A percentile compares a stretch with the other conserved stretches of the same genome.
These are phyloP conservation scores for Paramecium octaurelia DNA, from an alignment of 73 alveolate genomes.

Conservation along the genomic window DNA sequence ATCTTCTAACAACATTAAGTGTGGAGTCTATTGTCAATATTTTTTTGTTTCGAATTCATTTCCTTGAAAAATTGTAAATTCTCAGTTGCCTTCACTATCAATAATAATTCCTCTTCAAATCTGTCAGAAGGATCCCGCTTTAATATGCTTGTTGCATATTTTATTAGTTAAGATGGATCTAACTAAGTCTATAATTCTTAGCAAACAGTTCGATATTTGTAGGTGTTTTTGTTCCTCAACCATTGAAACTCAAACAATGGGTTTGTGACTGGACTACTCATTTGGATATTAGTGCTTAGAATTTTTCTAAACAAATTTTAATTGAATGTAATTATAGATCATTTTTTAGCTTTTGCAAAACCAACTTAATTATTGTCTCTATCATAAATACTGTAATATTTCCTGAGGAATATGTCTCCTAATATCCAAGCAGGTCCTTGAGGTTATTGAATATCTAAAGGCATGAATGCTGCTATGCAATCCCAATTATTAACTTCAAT, in stretches of 20 bases:
- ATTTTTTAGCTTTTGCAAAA: constrained; percentile 79
- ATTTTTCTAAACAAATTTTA: not conserved
- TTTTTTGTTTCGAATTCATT: not conserved
- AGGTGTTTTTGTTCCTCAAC: not conserved
- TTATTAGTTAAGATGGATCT: not conserved
- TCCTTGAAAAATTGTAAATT: not conserved
- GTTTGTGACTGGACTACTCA: not conserved
- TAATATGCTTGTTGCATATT: constrained; percentile 21
- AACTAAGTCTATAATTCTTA: not conserved
- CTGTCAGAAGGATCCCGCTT: constrained; percentile 14
- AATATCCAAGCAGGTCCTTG: constrained; percentile 76
- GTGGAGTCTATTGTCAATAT: constrained; percentile 21
- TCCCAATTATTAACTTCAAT: constrained; percentile 59
- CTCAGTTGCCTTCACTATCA: constrained; percentile 10
- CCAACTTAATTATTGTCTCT: constrained; percentile 86
- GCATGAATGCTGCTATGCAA: constrained; percentile 62
- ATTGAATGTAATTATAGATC: not conserved
- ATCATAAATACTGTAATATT: constrained; percentile 90
- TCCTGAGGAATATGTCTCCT: constrained; percentile 84
- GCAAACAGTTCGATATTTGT: not conserved
- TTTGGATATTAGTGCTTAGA: not conserved
- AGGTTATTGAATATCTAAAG: constrained; percentile 65
- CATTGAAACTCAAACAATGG: constrained; percentile 32
- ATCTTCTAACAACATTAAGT: constrained; percentile 36
- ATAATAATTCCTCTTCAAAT: constrained; percentile 27